Percentiles rank a stretch among this genome's conserved stretches.
Evolutionary conservation across 1,139 yeast genomes (phyloP).

Genomic region (Hemisphaericaspora xylanilytica): DNA sequence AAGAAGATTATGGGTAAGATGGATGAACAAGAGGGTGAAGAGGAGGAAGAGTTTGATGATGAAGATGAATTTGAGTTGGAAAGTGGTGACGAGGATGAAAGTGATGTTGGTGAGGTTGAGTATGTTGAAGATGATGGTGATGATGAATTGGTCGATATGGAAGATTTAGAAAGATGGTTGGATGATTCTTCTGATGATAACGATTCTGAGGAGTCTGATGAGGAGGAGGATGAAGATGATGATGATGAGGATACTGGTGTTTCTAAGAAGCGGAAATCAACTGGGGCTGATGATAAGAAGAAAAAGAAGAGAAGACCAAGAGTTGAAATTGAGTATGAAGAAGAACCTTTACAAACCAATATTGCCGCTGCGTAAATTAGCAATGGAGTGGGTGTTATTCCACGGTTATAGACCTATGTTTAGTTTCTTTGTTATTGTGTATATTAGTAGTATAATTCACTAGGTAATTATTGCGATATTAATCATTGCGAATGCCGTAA

Average conservation of each 20-base stretch:
- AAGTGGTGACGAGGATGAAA: slow-evolving; percentile 52
- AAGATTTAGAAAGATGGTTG: slow-evolving; percentile 88
- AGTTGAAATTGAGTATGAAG: slow-evolving; percentile 81
- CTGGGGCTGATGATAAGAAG: slow-evolving; percentile 35
- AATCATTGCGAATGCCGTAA: too few relatives aligned
- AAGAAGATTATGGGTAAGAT: slow-evolving; percentile 83
- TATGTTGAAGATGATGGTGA: slow-evolving; percentile 85
- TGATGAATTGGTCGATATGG: slow-evolving; percentile 87
- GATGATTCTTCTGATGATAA: slow-evolving; percentile 59
- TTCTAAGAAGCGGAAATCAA: slow-evolving; percentile 40
- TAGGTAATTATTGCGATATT: too few relatives aligned
- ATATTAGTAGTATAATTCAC: too few relatives aligned
- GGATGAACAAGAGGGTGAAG: slow-evolving; percentile 52
- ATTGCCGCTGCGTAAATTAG: slow-evolving; percentile 25
- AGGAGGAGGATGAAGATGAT: slow-evolving; percentile 26
- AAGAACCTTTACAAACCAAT: slow-evolving; percentile 35
- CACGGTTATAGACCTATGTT: slow-evolving; percentile 4
- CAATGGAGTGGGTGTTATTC: too few relatives aligned
- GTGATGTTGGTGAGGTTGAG: slow-evolving; percentile 78
- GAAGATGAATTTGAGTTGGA: slow-evolving; percentile 63
- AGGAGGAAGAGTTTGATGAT: slow-evolving; percentile 63
- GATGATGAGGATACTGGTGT: slow-evolving; percentile 16
- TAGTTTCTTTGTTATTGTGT: not conserved
- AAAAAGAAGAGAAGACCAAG: slow-evolving; percentile 59
- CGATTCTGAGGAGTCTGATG: slow-evolving; percentile 32